Conservation (phyloP, 495 filamentous ascomycete genomes). For the Penicillium desertorum region DNA sequence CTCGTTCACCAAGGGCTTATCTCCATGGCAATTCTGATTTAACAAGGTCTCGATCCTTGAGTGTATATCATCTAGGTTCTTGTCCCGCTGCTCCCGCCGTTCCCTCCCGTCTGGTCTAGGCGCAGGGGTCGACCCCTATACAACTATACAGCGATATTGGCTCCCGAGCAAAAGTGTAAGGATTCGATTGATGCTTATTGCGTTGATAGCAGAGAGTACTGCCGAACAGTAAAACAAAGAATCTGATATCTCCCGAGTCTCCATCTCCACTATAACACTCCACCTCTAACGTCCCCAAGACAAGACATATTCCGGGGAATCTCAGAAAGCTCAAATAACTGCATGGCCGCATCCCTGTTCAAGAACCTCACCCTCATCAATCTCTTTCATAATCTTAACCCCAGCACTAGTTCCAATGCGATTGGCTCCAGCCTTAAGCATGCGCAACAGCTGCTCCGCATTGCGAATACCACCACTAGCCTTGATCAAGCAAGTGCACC, state of each 20-base stretch:
- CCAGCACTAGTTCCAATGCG: conserved; percentile 64
- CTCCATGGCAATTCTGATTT: not conserved
- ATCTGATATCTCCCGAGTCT: not conserved
- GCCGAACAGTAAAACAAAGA: not conserved
- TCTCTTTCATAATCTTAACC: conserved; percentile 56
- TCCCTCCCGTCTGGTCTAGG: not conserved
- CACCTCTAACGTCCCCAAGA: not conserved
- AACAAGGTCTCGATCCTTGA: conserved; percentile 1
- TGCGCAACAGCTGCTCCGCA: conserved; percentile 50
- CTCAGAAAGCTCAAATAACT: conserved; percentile 16
- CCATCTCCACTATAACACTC: not conserved
- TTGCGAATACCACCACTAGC: conserved; percentile 63
- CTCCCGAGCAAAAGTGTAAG: not conserved
- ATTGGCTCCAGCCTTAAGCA: conserved; percentile 64
- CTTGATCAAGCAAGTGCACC: conserved; percentile 56
- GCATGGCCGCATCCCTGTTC: conserved; percentile 23
- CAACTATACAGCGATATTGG: not conserved
- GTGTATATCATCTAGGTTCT: not conserved
- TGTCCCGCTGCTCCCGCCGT: not conserved
- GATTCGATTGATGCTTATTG: not conserved
- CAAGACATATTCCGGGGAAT: not conserved
- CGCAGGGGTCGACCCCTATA: not conserved
- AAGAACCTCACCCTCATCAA: conserved; percentile 27
- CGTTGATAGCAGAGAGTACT: not conserved
- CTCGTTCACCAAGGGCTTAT: not conserved